Base-by-base conservation (phyloP, 371 early-diverging fungal genomes). In the Syncephalastrum racemosum region DNA sequence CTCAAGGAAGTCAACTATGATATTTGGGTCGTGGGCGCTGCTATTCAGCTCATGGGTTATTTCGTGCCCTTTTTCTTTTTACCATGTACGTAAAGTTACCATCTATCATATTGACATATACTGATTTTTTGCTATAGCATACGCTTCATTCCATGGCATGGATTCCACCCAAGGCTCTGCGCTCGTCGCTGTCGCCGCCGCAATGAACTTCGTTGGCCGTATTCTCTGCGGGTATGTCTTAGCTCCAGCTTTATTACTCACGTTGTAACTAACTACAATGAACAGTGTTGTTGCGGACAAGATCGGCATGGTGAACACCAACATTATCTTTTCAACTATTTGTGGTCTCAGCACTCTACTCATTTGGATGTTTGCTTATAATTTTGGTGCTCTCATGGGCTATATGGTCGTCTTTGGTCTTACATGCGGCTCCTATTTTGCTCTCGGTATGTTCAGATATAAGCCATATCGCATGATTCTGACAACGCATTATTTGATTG, bases 191-290 rank as follows among this genome's bases (percentile, higher is more conserved):
- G 70, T 73, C 4, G 60, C 62, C n/a, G 79, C 83, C 6, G 83
- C 75, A 3, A 68, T 74, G 27, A 86, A 84, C 43, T 82, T 80
- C 19, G 56, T 84, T 23, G 88, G 86, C 7, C 84, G 88, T 53
- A 59, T 86, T 20, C 4, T 67, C 0, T 10, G 68, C 64, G 45
- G 77, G 77, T 54, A 54, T 47, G 41, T 19, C 12, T 5, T 10
- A 31, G n/a, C 36, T 31, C 12, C 2, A 2, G 36, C 36, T 31
- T 10, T 31, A 5, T 31, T 31, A 10, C 12, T 1, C 12, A 10
- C 10, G 10, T 31, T 5, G 10, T 31, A 27, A 31, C 12, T 31
- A 31, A 31, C 36, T 8, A 12, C 10, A 2, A 8, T 31, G 10
- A 8, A 31, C 43, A 81, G 83, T 3, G 22, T 59, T 23, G 16